phyloP scores from a whole-genome alignment of 768 basidiomycete genomes.

The Candolleomyces eurysporus region DNA sequence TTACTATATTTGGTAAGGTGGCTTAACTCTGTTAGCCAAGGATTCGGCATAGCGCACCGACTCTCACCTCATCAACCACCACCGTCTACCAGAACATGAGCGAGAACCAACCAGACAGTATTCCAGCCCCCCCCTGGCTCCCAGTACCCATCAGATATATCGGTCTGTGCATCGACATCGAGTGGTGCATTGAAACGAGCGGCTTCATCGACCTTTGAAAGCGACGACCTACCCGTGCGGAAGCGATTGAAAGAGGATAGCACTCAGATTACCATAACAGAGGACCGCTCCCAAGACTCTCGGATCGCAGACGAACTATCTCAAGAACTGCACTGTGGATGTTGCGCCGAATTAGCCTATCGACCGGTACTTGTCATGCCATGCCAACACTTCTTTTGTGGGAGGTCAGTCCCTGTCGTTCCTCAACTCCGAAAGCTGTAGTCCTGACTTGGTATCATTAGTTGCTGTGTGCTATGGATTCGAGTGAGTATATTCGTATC shows the following conservation, averaged over 20 bases:
- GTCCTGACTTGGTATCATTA: constrained; percentile 23
- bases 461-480: constrained; percentile 83
- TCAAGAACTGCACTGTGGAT: constrained; percentile 81
- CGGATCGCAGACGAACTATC: constrained; percentile 59
- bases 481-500: constrained; percentile 52
- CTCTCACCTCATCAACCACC: constrained; percentile 12
- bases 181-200: constrained; percentile 50
- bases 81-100: constrained; percentile 8
- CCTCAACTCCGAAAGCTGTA: not conserved
- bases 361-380: constrained; percentile 79
- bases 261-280: constrained; percentile 13
- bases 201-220: constrained; percentile 59
- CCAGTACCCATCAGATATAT: not conserved
- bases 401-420: constrained; percentile 52
- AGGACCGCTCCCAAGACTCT: constrained; percentile 11
- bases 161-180: constrained; percentile 13
- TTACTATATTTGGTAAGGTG: constrained; percentile 28
- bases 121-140: constrained; percentile 7
- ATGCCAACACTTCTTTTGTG: constrained; percentile 90
- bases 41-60: constrained; percentile 19
- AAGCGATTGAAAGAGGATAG: constrained; percentile 59
- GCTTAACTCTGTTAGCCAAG: constrained; percentile 25
- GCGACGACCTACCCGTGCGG: constrained; percentile 36
- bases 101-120: constrained; percentile 10
- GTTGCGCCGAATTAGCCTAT: constrained; percentile 81